A percentile compares a stretch with the other conserved stretches of the same genome.
Evolutionary conservation across 257 asterid genomes (phyloP).

Genomic region (Prunella vulgaris): DNA sequence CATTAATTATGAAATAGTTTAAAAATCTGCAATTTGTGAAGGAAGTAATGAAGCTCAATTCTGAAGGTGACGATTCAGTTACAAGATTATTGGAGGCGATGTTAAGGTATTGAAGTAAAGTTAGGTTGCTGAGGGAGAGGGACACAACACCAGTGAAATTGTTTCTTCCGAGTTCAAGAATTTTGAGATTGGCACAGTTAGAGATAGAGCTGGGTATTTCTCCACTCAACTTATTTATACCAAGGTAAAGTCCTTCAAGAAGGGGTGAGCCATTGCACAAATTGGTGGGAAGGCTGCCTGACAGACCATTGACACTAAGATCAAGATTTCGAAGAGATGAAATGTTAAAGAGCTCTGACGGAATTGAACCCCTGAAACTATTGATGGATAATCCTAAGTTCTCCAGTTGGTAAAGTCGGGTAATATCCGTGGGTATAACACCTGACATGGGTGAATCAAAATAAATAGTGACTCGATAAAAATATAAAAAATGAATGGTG

Average conservation of each 20-base stretch:
- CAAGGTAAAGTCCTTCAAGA: not conserved
- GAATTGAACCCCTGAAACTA: not conserved
- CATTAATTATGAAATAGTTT: not conserved
- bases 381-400: accelerated
- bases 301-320: not conserved
- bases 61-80: not conserved
- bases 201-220: not conserved
- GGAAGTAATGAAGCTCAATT: not conserved
- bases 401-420: not conserved
- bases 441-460: too few species aligned
- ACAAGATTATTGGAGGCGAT: not conserved
- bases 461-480: too few species aligned
- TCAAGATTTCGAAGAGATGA: not conserved
- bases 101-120: not conserved
- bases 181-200: not conserved
- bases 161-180: not conserved
- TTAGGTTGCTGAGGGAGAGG: slow-evolving; percentile 1
- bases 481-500: too few species aligned
- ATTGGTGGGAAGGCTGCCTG: not conserved
- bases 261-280: not conserved
- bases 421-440: not conserved
- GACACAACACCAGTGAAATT: not conserved
- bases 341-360: not conserved
- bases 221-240: not conserved
- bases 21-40: slow-evolving; percentile 17